Evolutionary conservation across 495 filamentous ascomycete species (phyloP).

Genomic region (Achaetomiella virescens): DNA sequence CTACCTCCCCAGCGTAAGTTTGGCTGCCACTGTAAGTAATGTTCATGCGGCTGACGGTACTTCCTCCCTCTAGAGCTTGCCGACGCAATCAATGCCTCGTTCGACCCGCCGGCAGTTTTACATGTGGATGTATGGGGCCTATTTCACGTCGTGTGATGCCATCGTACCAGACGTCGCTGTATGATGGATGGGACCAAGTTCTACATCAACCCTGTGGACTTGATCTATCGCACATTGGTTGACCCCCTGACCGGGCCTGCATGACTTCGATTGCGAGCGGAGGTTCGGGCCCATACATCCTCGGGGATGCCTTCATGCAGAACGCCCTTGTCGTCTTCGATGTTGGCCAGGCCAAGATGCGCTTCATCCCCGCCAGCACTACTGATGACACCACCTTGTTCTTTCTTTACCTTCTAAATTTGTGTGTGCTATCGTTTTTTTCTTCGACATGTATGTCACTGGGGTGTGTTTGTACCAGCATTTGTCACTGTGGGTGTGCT

Average conservation of each 20-base stretch:
- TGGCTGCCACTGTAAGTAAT: not conserved
- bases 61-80: constrained; percentile 34
- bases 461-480: no score
- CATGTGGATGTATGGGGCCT: constrained; percentile 39
- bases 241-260: constrained; percentile 39
- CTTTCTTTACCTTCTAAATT: not conserved
- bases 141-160: constrained; percentile 51
- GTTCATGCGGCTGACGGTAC: not conserved
- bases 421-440: not conserved
- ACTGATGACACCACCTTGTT: constrained; percentile 14
- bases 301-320: constrained; percentile 60
- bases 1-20: constrained; percentile 35
- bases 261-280: constrained; percentile 42
- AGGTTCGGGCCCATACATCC: constrained; percentile 43
- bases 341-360: constrained; percentile 50
- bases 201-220: constrained; percentile 48
- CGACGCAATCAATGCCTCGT: constrained; percentile 44
- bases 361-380: constrained; percentile 35
- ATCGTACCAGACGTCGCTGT: constrained; percentile 48
- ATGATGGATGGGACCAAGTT: constrained; percentile 45
- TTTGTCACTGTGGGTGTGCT: no score
- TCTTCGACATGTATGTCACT: no score
- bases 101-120: constrained; percentile 50
- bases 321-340: constrained; percentile 59
- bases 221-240: constrained; percentile 40